phyloP scores from a whole-genome alignment of 257 asterid species.

The Solanum bulbocastanum region DNA sequence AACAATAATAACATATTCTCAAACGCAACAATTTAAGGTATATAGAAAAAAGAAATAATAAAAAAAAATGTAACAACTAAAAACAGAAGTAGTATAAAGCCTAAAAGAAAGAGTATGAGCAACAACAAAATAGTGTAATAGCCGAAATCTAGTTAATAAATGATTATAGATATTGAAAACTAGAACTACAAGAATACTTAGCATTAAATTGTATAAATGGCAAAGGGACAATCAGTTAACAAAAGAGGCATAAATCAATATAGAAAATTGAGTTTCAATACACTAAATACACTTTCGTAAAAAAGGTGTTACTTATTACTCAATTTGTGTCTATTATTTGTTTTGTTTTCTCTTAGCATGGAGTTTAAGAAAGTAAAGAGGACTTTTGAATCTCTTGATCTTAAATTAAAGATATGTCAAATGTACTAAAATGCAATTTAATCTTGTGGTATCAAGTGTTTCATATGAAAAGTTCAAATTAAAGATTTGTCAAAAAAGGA shows the following conservation, averaged over 20 bases:
- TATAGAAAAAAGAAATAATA: too few relatives aligned
- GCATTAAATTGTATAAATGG: neutral
- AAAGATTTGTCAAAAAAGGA: too few relatives aligned
- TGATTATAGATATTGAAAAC: too few relatives aligned
- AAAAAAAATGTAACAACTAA: too few relatives aligned
- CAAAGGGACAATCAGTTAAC: neutral
- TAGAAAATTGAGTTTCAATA: too few relatives aligned
- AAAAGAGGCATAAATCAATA: too few relatives aligned
- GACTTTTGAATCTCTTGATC: too few relatives aligned
- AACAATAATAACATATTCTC: neutral
- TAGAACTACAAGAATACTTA: neutral
- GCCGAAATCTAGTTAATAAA: neutral
- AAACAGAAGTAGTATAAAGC: neutral
- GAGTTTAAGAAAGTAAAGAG: neutral
- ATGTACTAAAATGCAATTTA: too few relatives aligned
- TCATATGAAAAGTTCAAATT: too few relatives aligned
- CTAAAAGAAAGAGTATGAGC: neutral
- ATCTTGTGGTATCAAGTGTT: too few relatives aligned
- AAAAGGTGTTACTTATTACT: neutral
- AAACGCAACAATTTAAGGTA: neutral
- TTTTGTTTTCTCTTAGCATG: neutral
- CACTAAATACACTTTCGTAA: neutral
- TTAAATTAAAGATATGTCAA: too few relatives aligned
- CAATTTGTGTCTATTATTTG: too few relatives aligned
- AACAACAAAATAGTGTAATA: neutral